A percentile compares a stretch with the other conserved stretches of the same genome.
These are phyloP conservation scores for Ascochyta pisi DNA, from an alignment of 2,329 filamentous ascomycete genomes.

Conservation along the genomic window DNA sequence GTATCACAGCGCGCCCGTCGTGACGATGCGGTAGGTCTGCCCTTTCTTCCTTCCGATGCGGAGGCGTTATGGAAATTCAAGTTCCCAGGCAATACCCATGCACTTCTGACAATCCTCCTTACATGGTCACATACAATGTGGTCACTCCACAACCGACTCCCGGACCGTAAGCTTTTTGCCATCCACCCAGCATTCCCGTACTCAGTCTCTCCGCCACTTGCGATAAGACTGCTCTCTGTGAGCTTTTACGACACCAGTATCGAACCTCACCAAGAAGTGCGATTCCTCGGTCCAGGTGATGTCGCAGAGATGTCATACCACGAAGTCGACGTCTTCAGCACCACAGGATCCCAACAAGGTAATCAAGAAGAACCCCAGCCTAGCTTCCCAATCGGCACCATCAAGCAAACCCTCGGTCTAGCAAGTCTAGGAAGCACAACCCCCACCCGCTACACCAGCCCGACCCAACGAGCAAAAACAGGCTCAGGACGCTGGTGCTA, in stretches of 20 bases:
- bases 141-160: conserved; percentile 14
- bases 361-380: not conserved
- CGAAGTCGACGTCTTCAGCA: conserved; percentile 32
- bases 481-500: conserved; percentile 29
- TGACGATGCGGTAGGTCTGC: conserved; percentile 13
- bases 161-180: conserved; percentile 18
- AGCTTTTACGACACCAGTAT: conserved; percentile 30
- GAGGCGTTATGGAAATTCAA: conserved; percentile 8
- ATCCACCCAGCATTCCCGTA: conserved; percentile 28
- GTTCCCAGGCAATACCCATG: conserved; percentile 26
- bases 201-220: conserved; percentile 17
- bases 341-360: not conserved
- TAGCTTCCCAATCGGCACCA: not conserved
- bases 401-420: conserved; percentile 7
- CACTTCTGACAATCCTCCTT: conserved; percentile 24
- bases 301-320: conserved; percentile 23
- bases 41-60: conserved; percentile 8
- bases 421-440: not conserved
- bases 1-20: conserved; percentile 1
- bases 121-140: conserved; percentile 30
- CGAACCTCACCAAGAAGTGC: conserved; percentile 26
- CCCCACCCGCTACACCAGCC: not conserved
- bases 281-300: conserved; percentile 28
- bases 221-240: conserved; percentile 22
- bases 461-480: conserved; percentile 5